Evolutionary conservation across 1,139 yeast species (phyloP).

Genomic region (Kurtzmaniella quercitrusa): DNA sequence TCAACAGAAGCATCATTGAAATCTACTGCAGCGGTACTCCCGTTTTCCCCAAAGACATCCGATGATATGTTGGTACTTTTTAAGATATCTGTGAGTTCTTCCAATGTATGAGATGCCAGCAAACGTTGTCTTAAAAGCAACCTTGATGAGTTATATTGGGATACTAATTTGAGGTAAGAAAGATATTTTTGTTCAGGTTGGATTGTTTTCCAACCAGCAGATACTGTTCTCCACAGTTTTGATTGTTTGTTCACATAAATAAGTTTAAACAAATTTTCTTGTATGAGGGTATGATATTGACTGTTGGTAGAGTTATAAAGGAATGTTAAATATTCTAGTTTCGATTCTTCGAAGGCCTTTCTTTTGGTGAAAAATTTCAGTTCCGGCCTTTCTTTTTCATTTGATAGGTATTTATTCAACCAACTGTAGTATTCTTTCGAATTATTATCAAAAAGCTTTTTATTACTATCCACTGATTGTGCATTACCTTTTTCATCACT

Average conservation of each 20-base stretch:
- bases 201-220: not conserved
- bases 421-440: constrained; percentile 73
- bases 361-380: constrained; percentile 58
- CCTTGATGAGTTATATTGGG: constrained; percentile 41
- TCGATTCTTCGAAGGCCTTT: constrained; percentile 60
- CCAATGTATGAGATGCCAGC: constrained; percentile 38
- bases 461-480: constrained; percentile 13
- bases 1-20: constrained; percentile 3
- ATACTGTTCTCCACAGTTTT: not conserved
- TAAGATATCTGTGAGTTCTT: constrained; percentile 35
- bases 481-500: constrained; percentile 1
- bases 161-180: constrained; percentile 31
- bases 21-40: not conserved
- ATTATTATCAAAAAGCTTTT: constrained; percentile 64
- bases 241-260: constrained; percentile 14
- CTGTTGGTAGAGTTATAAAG: constrained; percentile 57
- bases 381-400: constrained; percentile 60
- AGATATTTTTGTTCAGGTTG: constrained; percentile 18
- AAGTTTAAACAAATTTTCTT: constrained; percentile 38
- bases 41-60: constrained; percentile 5
- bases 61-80: constrained; percentile 23
- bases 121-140: constrained; percentile 41
- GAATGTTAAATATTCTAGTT: constrained; percentile 68
- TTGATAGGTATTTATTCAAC: constrained; percentile 64
- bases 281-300: constrained; percentile 39